Evolutionary conservation across 2,329 filamentous ascomycete species (phyloP).

Genomic region (Thielaviopsis ethacetica): DNA sequence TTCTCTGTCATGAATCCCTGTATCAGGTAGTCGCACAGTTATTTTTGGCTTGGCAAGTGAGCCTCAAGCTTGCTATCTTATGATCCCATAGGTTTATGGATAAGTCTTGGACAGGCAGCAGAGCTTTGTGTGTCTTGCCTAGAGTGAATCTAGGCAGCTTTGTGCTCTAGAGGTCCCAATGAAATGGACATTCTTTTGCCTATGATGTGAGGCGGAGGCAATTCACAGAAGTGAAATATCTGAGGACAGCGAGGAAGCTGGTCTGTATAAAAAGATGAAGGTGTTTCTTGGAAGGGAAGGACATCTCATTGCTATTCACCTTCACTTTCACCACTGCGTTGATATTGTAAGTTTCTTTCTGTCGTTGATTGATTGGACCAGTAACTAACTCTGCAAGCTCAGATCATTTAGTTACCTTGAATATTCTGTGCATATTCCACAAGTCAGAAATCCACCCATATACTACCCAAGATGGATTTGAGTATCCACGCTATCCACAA

Average conservation of each 20-base stretch:
- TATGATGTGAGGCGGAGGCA: neutral
- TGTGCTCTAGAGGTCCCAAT: neutral
- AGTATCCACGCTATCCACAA: constrained; percentile 35
- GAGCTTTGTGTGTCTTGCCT: neutral
- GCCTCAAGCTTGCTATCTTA: neutral
- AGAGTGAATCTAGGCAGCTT: neutral
- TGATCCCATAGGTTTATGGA: neutral
- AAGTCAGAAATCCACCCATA: neutral
- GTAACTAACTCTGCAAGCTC: neutral
- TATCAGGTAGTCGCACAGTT: too few relatives aligned
- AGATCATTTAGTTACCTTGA: neutral
- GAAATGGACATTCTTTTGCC: neutral
- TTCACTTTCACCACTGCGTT: neutral
- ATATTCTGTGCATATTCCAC: neutral
- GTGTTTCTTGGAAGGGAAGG: neutral
- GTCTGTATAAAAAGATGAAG: neutral
- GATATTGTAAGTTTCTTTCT: neutral
- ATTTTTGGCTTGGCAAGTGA: neutral
- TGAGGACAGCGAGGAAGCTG: too few relatives aligned
- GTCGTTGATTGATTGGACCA: neutral
- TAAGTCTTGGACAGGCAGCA: neutral
- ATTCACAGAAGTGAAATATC: too few relatives aligned
- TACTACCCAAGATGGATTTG: constrained; percentile 31
- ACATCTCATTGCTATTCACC: neutral
- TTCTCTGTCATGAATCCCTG: neutral